These are phyloP conservation scores for Syncephalastrum sp. DNA, from an alignment of 371 early-diverging fungal species.

Conservation along the genomic window DNA sequence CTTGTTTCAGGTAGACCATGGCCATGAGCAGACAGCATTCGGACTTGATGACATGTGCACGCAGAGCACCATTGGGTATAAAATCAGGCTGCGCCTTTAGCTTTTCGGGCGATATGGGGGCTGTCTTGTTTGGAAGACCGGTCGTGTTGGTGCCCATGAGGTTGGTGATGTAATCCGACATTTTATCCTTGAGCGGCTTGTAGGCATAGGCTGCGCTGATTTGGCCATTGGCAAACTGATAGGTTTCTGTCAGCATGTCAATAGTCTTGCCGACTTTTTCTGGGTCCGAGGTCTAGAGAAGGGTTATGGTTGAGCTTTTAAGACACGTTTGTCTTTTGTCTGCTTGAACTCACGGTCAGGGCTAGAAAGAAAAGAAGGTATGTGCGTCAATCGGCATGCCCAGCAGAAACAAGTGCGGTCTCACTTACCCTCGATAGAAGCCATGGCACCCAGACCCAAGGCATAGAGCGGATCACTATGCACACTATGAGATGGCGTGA, in stretches of 20 bases:
- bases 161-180: constrained; percentile 40
- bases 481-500: neutral
- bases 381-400: neutral
- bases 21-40: constrained; percentile 59
- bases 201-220: constrained; percentile 49
- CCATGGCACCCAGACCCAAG: constrained; percentile 40
- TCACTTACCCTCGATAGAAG: constrained; percentile 43
- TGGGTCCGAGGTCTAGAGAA: constrained; percentile 48
- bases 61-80: constrained; percentile 56
- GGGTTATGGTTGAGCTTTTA: neutral
- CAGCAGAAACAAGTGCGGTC: neutral
- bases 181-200: constrained; percentile 42
- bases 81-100: constrained; percentile 25
- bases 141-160: constrained; percentile 37
- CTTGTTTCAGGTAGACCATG: constrained; percentile 54
- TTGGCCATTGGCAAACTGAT: constrained; percentile 50
- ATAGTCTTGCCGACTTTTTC: constrained; percentile 50
- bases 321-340: neutral
- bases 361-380: neutral
- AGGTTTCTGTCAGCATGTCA: constrained; percentile 41
- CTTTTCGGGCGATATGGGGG: constrained; percentile 28
- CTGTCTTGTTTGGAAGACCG: constrained; percentile 40
- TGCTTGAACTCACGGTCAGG: constrained; percentile 1
- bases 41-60: constrained; percentile 61
- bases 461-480: constrained; percentile 42